Conservation (phyloP, 2,329 filamentous ascomycete species). For the Exserohilum turcica region DNA sequence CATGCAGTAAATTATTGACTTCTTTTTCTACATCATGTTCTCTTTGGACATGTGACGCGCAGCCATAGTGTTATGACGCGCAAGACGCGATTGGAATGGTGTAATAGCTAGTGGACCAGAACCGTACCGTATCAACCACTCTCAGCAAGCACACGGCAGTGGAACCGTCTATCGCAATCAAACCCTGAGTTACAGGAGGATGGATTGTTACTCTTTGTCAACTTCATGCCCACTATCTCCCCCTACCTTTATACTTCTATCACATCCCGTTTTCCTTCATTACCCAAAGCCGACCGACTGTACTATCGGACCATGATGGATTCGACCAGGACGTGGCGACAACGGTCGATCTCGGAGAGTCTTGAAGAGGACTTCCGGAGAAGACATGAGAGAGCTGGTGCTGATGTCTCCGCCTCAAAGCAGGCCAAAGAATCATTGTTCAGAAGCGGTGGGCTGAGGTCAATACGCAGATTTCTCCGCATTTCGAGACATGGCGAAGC, state of each 20-base stretch:
- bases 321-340: background rate
- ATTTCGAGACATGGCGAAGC: background rate
- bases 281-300: background rate
- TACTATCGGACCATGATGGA: background rate
- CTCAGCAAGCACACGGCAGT: background rate
- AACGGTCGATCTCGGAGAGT: too few relatives aligned
- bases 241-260: background rate
- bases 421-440: background rate
- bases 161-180: conserved; percentile 1
- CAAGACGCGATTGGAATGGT: background rate
- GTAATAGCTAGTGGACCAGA: conserved; percentile 7
- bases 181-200: background rate
- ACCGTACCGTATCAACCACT: conserved; percentile 7
- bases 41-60: background rate
- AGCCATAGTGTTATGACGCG: background rate
- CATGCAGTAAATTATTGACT: too few relatives aligned
- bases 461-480: background rate
- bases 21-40: background rate
- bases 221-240: background rate
- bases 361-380: background rate
- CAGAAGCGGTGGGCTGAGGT: background rate
- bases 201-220: background rate
- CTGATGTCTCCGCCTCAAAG: background rate
- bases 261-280: background rate
- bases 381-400: background rate